Percentiles rank a stretch among this genome's conserved stretches.
phyloP scores from a whole-genome alignment of 2,329 filamentous ascomycete species.

The Colletotrichum caudatum region DNA sequence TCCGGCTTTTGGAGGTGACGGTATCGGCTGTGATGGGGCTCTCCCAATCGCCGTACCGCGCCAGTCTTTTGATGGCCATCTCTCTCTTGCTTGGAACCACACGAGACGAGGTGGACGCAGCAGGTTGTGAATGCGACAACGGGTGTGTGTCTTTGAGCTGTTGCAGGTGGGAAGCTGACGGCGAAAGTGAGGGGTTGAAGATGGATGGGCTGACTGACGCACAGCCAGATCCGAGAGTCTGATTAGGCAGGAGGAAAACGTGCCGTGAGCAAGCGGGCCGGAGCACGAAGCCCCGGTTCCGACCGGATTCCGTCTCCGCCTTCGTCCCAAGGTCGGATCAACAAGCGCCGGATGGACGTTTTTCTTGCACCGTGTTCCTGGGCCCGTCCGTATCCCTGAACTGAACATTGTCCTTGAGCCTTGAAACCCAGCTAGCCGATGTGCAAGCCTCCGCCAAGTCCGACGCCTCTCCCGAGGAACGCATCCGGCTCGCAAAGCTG shows the following conservation, averaged over 20 bases:
- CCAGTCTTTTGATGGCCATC: conserved; percentile 48
- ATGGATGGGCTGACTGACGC: neutral
- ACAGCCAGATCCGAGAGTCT: neutral
- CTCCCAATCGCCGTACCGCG: conserved; percentile 55
- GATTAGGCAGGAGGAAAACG: neutral
- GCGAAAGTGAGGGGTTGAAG: neutral
- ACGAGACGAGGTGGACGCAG: too few relatives aligned
- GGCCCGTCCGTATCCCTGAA: neutral
- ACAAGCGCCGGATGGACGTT: neutral
- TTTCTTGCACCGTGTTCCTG: neutral
- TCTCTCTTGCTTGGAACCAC: neutral
- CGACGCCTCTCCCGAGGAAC: neutral
- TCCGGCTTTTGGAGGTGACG: conserved; percentile 51
- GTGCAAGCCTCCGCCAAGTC: neutral
- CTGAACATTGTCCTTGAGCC: neutral
- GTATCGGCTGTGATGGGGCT: conserved; percentile 54
- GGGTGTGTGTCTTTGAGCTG: neutral
- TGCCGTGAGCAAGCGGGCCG: neutral
- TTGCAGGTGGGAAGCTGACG: neutral
- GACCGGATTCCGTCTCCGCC: neutral
- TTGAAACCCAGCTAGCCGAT: neutral
- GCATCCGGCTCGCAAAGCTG: too few relatives aligned
- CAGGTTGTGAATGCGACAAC: too few relatives aligned
- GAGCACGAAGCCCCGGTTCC: conserved; percentile 9
- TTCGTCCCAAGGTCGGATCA: neutral